phyloP scores from a whole-genome alignment of 805 yeast genomes.

The Saccharomycopsis fodiens region DNA sequence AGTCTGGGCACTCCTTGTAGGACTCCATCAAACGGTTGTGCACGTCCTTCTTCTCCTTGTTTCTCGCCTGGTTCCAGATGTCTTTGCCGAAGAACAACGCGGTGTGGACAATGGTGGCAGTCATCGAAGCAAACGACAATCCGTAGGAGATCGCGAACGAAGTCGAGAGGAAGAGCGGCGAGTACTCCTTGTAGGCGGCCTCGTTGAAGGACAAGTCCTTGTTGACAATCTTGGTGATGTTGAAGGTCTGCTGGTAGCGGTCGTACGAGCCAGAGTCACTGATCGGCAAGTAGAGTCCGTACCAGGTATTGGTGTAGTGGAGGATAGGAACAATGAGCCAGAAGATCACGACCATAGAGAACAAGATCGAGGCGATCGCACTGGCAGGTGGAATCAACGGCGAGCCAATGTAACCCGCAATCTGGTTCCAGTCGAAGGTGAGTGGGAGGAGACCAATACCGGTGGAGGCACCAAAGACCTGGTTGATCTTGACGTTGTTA shows the following conservation, averaged over 20 bases:
- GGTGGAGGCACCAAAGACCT: constrained; percentile 50
- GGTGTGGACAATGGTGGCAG: constrained; percentile 53
- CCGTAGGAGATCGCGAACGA: constrained; percentile 56
- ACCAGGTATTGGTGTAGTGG: constrained; percentile 50
- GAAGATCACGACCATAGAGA: constrained; percentile 40
- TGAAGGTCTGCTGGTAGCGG: constrained; percentile 33
- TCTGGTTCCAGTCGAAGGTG: constrained; percentile 61
- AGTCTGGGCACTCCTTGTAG: constrained; percentile 55
- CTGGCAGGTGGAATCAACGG: constrained; percentile 60
- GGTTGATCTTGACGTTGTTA: constrained; percentile 47
- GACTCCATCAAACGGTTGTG: constrained; percentile 48
- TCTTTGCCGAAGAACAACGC: constrained; percentile 49
- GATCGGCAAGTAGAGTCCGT: constrained; percentile 52
- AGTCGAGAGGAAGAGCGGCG: constrained; percentile 50
- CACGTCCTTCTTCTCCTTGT: constrained; percentile 39
- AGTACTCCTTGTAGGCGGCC: constrained; percentile 37
- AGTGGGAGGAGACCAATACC: constrained; percentile 64
- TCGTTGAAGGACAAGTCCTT: constrained; percentile 14
- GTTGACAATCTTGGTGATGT: constrained; percentile 19
- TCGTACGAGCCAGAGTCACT: constrained; percentile 43
- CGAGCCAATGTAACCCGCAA: constrained; percentile 48
- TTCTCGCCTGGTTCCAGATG: constrained; percentile 35
- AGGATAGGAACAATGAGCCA: constrained; percentile 49
- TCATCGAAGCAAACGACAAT: constrained; percentile 53
- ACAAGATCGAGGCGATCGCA: constrained; percentile 36